Evolutionary conservation across 108 stramenopile species (phyloP), one percentile per base, ranked within the genome.

Genomic region (Nitzschia putrida): DNA sequence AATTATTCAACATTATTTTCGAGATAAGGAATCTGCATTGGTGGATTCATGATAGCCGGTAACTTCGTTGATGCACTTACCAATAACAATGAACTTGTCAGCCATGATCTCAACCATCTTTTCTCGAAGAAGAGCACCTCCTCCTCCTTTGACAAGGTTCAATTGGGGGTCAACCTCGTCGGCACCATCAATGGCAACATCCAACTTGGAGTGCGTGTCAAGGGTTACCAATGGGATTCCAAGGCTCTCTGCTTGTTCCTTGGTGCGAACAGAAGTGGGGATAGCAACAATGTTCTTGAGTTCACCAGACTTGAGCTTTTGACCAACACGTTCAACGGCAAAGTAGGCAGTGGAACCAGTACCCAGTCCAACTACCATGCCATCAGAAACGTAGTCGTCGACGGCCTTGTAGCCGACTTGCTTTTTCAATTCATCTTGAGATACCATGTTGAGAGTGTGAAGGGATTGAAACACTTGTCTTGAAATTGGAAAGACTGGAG

Each of bases 331-430:
- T 75, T 98, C 98, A 53, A 99, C 97, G 72, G 97, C 99, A 73
- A 90, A 98, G 68, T 96, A 97, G 16, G 98, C 96, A 25, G 99
- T 99, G 58, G 96, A 97, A 40, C 99, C 99, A 49, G 97, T 97
- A 71, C 99, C 99, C 42, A 99, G 84, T n/a, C 99, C 99, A 61
- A 99, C 96, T 20, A 97, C 95, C 99, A 98, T 98, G 21, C 98
- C 99, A 61, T 78, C 80, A 53, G 82, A 83, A 72, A 95, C 92
- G 76, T 95, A 93, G 74, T 95, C 95, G 61, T 95, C 95, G 57
- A 95, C 90, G 51, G 92, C 82, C 64, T 95, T 91, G 88, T 95
- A 95, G 9, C 95, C 95, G 25, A 92, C 92, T 74, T 74, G 75
- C 72, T 95, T 90, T 72, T 95, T 95, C 37, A 95, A 85, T 77